Base-by-base conservation (phyloP, 495 filamentous ascomycete species). In the Mycothermus thermophilus region DNA sequence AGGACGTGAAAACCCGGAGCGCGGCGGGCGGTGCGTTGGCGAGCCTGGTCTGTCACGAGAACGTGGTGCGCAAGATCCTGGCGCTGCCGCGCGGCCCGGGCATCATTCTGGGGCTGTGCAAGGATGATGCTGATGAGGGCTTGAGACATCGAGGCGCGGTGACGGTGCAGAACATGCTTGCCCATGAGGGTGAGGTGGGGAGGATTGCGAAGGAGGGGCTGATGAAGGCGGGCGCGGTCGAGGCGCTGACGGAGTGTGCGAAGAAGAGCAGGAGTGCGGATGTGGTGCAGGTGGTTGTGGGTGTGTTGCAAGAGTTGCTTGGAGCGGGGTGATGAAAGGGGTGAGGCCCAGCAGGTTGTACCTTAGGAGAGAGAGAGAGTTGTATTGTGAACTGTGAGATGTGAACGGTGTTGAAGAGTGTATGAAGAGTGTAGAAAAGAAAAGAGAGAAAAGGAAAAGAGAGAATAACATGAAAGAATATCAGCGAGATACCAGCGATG, bases 11-110 rank as follows among this genome's bases (percentile, higher is more conserved):
- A 8, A 93, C 88, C 4, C 63, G 88, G 30, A 71, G 74, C 37
- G 90, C 85, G 1, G 85, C 90, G 3, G 88, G 85, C 8, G 90
- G 90, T 0, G 88, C 82, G 0, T 50, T 97, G 33, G 90, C 90
- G 10, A 79, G 78, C 61, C 50, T 97, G 38, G 82, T 82, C 0
- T 75, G 77, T 31, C 86, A 73, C 44, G 82, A 88, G 40, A 68
- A 64, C 1, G 75, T 77, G 0, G 78, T 87, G 11, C 63, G 71
- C 19, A 77, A 66, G 2, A 62, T 95, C 17, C 41, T 88, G 40
- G 71, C 71, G 25, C 65, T 74, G 27, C 71, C 85, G 16, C 61
- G 77, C 9, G 83, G 83, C 0, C 64, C 83, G 5, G 67, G 75
- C 33, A 66, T 82, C 23, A 44, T 96, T 13, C 52, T 97, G 27